Evolutionary conservation across 2,329 filamentous ascomycete species (phyloP).

Genomic region (Alternaria triticina): DNA sequence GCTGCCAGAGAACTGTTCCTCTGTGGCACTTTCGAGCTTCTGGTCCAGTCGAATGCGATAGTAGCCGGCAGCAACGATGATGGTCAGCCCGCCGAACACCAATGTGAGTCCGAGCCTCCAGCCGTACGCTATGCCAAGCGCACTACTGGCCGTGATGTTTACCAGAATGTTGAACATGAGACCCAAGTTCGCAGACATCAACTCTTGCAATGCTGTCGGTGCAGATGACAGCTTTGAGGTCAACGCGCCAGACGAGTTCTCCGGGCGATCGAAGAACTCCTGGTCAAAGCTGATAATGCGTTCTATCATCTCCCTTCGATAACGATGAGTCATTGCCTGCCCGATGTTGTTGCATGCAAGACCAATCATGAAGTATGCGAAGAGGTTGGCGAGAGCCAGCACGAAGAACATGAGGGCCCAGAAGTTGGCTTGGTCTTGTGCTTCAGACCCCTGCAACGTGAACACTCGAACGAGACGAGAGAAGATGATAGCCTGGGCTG

Average conservation of each 20-base stretch:
- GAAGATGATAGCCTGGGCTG: constrained; percentile 24
- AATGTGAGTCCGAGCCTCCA: constrained; percentile 20
- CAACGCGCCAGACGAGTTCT: constrained; percentile 85
- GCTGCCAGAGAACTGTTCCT: neutral
- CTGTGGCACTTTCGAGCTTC: constrained; percentile 67
- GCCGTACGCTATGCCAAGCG: constrained; percentile 16
- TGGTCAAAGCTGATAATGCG: constrained; percentile 79
- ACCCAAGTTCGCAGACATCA: constrained; percentile 22
- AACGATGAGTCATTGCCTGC: constrained; percentile 10
- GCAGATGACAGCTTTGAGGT: constrained; percentile 54
- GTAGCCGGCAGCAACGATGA: constrained; percentile 9
- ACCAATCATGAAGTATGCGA: constrained; percentile 57
- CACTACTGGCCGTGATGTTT: constrained; percentile 11
- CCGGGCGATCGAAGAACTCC: constrained; percentile 82
- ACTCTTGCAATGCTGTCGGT: constrained; percentile 59
- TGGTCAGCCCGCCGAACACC: constrained; percentile 14
- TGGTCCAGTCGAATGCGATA: constrained; percentile 61
- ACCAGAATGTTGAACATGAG: constrained; percentile 14
- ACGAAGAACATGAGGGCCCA: constrained; percentile 35
- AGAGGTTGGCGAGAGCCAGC: constrained; percentile 20
- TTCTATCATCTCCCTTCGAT: constrained; percentile 14
- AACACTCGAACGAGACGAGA: constrained; percentile 22
- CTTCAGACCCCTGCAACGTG: constrained; percentile 18
- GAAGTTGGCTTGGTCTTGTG: constrained; percentile 21
- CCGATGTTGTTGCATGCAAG: constrained; percentile 69